Evolutionary conservation across 1,139 yeast species (phyloP).

Genomic region (Yamadazyma dendronema): DNA sequence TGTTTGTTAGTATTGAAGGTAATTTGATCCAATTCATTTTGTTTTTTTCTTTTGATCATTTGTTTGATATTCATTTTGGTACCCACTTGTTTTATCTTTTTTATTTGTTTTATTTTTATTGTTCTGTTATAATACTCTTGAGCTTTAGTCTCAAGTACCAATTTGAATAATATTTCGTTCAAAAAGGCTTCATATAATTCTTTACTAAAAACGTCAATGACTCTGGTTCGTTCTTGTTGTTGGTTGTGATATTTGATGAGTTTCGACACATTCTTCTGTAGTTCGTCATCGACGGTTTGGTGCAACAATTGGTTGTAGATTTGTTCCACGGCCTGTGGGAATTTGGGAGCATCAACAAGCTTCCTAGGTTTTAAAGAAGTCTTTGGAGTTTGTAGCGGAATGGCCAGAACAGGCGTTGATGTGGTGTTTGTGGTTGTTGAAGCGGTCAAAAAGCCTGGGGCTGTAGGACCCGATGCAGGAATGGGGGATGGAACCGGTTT

Average conservation of each 20-base stretch:
- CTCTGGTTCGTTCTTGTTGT: slow-evolving; percentile 23
- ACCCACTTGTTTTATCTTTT: slow-evolving; percentile 26
- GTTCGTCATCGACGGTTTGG: slow-evolving; percentile 30
- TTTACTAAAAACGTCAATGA: slow-evolving; percentile 38
- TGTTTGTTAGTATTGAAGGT: slow-evolving; percentile 19
- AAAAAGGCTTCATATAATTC: slow-evolving; percentile 61
- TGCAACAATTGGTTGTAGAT: slow-evolving; percentile 30
- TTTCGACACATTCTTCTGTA: slow-evolving; percentile 24
- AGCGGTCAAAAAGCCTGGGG: not conserved
- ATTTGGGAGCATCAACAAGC: too few relatives aligned
- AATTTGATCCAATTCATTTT: slow-evolving; percentile 43
- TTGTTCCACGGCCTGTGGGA: slow-evolving; percentile 20
- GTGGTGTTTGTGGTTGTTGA: not conserved
- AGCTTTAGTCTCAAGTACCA: slow-evolving; percentile 43
- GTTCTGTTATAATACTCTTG: slow-evolving; percentile 23
- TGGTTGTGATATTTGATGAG: slow-evolving; percentile 21
- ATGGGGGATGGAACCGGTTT: too few relatives aligned
- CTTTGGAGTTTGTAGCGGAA: too few relatives aligned
- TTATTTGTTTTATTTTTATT: slow-evolving; percentile 25
- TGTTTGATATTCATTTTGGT: slow-evolving; percentile 20
- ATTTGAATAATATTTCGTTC: slow-evolving; percentile 49
- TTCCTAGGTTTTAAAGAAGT: too few relatives aligned
- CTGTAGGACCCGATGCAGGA: not conserved
- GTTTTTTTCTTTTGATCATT: slow-evolving; percentile 28
- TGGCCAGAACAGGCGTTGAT: too few relatives aligned